Evolutionary conservation across 495 filamentous ascomycete genomes (phyloP).

Genomic region (Xylaria flabelliformis): DNA sequence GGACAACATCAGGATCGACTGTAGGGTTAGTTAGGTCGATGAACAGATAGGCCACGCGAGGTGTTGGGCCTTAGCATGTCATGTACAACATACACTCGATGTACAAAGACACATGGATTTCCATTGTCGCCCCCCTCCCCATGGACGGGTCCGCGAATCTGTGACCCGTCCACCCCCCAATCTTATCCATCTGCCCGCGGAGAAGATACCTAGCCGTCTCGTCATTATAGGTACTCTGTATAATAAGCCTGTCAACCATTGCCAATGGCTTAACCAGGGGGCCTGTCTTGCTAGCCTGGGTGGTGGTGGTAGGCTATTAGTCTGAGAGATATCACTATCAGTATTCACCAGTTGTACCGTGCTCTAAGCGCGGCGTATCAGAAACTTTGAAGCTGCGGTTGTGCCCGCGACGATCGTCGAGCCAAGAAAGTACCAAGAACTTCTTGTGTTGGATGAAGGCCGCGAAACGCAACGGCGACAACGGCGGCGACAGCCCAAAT

Average conservation of each 20-base stretch:
- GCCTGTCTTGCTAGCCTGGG: constrained; percentile 11
- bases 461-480: constrained; percentile 14
- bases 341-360: constrained; percentile 6
- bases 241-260: constrained; percentile 6
- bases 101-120: constrained; percentile 21
- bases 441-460: background rate
- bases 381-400: constrained; percentile 7
- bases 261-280: constrained; percentile 1
- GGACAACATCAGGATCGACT: background rate
- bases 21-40: constrained; percentile 13
- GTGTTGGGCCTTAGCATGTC: constrained; percentile 7
- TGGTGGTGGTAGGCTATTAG: constrained; percentile 1
- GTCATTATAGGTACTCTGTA: constrained; percentile 14
- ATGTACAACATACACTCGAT: constrained; percentile 19
- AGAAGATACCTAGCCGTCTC: constrained; percentile 17
- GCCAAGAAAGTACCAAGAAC: constrained; percentile 28
- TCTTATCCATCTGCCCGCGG: constrained; percentile 25
- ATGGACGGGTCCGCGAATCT: constrained; percentile 14
- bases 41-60: constrained; percentile 10
- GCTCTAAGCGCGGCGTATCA: constrained; percentile 14
- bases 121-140: constrained; percentile 13
- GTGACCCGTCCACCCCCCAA: constrained; percentile 23
- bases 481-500: constrained; percentile 27
- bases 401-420: constrained; percentile 15
- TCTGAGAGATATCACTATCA: constrained; percentile 11